Conservation (phyloP, 2,329 filamentous ascomycete genomes). For the Trichoderma pleuroti region DNA sequence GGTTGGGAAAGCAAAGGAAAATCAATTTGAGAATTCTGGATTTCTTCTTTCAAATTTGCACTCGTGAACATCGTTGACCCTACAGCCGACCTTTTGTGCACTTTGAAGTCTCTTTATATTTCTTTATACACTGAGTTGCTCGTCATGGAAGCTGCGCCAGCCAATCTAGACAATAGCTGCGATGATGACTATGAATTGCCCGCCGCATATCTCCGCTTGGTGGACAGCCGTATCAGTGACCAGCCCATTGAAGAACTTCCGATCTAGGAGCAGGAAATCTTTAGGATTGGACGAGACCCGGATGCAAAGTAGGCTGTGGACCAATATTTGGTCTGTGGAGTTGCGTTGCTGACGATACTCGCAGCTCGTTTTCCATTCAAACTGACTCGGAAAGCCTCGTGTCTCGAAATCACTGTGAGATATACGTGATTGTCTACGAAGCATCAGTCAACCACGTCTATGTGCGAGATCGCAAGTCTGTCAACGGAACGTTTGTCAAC, state of each 20-base stretch:
- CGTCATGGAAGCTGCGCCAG: background rate
- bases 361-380: slow-evolving; percentile 39
- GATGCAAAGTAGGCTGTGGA: slow-evolving; percentile 31
- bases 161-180: background rate
- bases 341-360: slow-evolving; percentile 2
- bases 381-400: slow-evolving; percentile 38
- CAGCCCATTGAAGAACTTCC: slow-evolving; percentile 27
- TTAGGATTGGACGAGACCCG: slow-evolving; percentile 37
- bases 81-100: background rate
- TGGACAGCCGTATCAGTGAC: slow-evolving; percentile 26
- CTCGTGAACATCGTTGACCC: background rate
- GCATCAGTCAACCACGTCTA: slow-evolving; percentile 44
- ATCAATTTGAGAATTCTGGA: background rate
- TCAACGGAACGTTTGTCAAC: slow-evolving; percentile 54
- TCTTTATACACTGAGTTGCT: background rate
- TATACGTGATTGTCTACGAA: slow-evolving; percentile 54
- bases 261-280: slow-evolving; percentile 31
- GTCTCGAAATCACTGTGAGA: slow-evolving; percentile 53
- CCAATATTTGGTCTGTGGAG: background rate
- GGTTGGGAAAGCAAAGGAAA: background rate
- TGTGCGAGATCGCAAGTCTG: slow-evolving; percentile 53
- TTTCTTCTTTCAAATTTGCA: background rate
- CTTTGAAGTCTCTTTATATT: background rate
- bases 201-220: slow-evolving; percentile 27
- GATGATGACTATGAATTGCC: slow-evolving; percentile 15